Percentiles rank a stretch among this genome's conserved stretches.
These are phyloP conservation scores for Trichoderma orchidacearum DNA, from an alignment of 495 filamentous ascomycete genomes.

Conservation along the genomic window DNA sequence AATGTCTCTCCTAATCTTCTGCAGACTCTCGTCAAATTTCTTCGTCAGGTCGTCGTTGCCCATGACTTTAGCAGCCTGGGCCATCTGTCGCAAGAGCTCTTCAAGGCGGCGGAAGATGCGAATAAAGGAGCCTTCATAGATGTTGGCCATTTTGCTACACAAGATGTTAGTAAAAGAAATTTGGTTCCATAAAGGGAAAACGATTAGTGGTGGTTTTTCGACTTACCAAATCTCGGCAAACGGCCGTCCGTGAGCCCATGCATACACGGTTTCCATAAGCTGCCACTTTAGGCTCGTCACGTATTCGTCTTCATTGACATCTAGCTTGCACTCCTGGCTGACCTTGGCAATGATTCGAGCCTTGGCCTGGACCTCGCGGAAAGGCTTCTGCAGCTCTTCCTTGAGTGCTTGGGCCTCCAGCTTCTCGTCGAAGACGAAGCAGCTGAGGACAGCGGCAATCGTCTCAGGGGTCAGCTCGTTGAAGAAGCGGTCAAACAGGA, in stretches of 20 bases:
- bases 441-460: conserved; percentile 69
- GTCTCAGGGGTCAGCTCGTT: conserved; percentile 85
- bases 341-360: conserved; percentile 83
- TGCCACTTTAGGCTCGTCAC: conserved; percentile 75
- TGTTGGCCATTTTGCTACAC: conserved; percentile 87
- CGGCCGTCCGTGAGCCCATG: conserved; percentile 82
- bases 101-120: conserved; percentile 90
- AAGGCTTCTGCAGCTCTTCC: conserved; percentile 76
- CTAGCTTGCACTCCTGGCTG: conserved; percentile 80
- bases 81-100: conserved; percentile 93
- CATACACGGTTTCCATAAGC: conserved; percentile 90
- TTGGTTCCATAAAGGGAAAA: neutral
- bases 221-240: conserved; percentile 94
- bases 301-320: conserved; percentile 87
- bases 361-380: conserved; percentile 69
- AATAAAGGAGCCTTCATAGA: conserved; percentile 92
- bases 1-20: conserved; percentile 80
- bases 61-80: conserved; percentile 95
- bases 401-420: conserved; percentile 56
- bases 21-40: conserved; percentile 75
- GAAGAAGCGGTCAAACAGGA: conserved; percentile 96
- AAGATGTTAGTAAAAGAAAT: conserved; percentile 4
- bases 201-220: neutral
- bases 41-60: conserved; percentile 82
- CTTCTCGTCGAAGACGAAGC: conserved; percentile 97